These are phyloP conservation scores for Acacia acuminata DNA, from an alignment of 306 rosid genomes.

Conservation along the genomic window DNA sequence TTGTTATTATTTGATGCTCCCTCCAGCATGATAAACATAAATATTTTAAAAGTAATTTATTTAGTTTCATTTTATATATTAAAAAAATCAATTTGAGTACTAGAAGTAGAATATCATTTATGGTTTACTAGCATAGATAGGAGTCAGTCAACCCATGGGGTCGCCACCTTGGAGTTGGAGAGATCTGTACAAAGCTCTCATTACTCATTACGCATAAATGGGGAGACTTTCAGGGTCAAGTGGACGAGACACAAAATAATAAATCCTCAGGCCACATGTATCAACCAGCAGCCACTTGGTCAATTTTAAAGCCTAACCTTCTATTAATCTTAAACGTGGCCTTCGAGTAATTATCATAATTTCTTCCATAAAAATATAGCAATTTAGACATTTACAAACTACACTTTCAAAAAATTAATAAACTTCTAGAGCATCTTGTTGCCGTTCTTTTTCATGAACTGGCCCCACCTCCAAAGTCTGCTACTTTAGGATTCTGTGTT, in stretches of 20 bases:
- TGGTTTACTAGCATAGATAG: background rate
- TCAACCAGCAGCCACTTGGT: background rate
- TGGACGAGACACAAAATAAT: slow-evolving; percentile 10
- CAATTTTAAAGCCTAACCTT: background rate
- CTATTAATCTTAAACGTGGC: background rate
- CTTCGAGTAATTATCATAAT: too few relatives aligned
- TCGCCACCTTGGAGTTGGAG: background rate
- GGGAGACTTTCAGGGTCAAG: slow-evolving; percentile 29
- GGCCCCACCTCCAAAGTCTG: background rate
- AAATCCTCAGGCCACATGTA: background rate
- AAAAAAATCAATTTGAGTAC: too few relatives aligned
- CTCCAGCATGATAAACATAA: too few relatives aligned
- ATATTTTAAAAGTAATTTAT: too few relatives aligned
- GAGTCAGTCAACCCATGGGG: too few relatives aligned
- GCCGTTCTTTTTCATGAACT: background rate
- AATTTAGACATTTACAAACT: too few relatives aligned
- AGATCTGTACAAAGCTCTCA: background rate
- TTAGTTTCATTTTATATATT: too few relatives aligned
- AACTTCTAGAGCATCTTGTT: background rate
- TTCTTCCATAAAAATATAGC: background rate
- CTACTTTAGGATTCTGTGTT: background rate
- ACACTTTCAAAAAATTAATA: too few relatives aligned
- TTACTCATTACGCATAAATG: background rate
- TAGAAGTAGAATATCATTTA: too few relatives aligned
- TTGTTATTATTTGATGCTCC: too few relatives aligned